Evolutionary conservation across 148 eudicot species (phyloP).

Genomic region (Arctostaphylos glauca): DNA sequence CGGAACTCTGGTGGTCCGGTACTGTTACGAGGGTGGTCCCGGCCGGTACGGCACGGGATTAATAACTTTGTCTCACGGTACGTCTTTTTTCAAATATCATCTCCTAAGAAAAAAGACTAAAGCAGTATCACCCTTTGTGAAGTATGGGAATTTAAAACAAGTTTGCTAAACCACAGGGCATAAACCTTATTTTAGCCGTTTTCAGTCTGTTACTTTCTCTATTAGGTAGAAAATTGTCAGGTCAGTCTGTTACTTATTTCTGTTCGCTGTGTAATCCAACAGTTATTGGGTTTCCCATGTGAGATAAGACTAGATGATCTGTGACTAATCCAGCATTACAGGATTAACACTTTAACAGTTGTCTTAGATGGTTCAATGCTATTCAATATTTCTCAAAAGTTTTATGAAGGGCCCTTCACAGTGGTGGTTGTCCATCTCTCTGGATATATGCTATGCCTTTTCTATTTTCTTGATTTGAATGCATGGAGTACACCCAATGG

Average conservation of each 20-base stretch:
- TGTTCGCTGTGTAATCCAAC: not conserved
- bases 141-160: not conserved
- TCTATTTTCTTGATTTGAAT: not conserved
- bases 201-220: not conserved
- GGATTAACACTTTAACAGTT: too few relatives aligned
- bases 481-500: not conserved
- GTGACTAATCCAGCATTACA: not conserved
- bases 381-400: not conserved
- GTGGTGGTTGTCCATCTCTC: not conserved
- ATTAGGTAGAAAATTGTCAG: not conserved
- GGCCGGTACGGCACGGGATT: too few relatives aligned
- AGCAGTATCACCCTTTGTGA: not conserved
- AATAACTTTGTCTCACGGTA: not conserved
- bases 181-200: not conserved
- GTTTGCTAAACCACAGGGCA: not conserved
- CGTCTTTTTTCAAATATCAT: not conserved
- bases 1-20: too few relatives aligned
- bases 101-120: not conserved
- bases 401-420: not conserved
- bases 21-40: too few relatives aligned
- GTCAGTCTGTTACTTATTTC: not conserved
- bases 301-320: not conserved
- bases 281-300: not conserved
- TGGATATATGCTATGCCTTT: not conserved
- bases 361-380: not conserved